Base-by-base conservation (phyloP, 495 filamentous ascomycete species). In the Aspergillus wentii region DNA sequence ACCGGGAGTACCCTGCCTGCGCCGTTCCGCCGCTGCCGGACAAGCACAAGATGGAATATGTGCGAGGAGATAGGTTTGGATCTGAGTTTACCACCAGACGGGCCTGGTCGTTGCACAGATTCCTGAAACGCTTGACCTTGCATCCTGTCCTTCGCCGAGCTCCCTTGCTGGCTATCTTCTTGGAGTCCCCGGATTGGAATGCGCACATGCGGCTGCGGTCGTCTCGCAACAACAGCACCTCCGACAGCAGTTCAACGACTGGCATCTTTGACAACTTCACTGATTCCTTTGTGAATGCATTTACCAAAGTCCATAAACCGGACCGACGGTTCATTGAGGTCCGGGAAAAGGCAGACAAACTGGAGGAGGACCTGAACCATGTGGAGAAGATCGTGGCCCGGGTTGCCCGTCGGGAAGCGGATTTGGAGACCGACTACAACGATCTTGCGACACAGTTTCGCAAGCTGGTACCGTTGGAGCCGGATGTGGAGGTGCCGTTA, bases 21-120 rank as follows among this genome's bases (percentile, higher is more conserved):
- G 94, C 92, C 28, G 89, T 98, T 9, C 92, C 92, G 26, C 92
- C 92, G 32, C 71, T 97, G 41, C 92, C 92, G 30, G 92, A 97
- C 61, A 98, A 98, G 66, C 90, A 97, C 72, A 94, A 94, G 58
- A 92, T 98, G 86, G 86, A 92, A 52, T 95, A 96, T 52, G 94
- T 96, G 23, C 84, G 88, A 35, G 94, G 94, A 36, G 90, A 97
- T 63, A 82, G 92, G 27, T 98, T 98, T 61, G 88, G 89, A 2
- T 60, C 83, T 11, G 94, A 97, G 57, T 98, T 98, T 61, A 97
- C 88, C n/a, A 72, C 78, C 21, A 79, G 92, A 15, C 79, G 92
- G 21, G 88, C 86, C 20, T 86, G 88, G 70, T 96, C 91, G 13
- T 71, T 98, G 35, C 83, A 94, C 57, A 85, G 92, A 28, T 98